Evolutionary conservation across 2,329 filamentous ascomycete species (phyloP).

Genomic region (Fusarium austroafricanum): DNA sequence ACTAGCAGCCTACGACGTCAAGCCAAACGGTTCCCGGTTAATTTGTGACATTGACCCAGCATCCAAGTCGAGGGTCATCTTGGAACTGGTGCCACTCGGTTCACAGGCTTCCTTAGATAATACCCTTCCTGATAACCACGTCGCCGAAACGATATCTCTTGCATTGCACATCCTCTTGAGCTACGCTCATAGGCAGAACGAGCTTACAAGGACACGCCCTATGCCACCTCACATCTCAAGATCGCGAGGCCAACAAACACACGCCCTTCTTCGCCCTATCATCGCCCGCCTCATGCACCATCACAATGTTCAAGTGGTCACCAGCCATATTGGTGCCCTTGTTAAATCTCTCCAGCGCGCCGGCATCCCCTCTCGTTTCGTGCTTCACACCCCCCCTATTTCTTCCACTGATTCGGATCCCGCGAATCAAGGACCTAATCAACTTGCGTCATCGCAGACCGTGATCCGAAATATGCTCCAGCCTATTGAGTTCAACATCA

Average conservation of each 20-base stretch:
- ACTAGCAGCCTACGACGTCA: slow-evolving; percentile 77
- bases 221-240: slow-evolving; percentile 54
- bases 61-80: slow-evolving; percentile 64
- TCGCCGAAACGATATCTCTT: slow-evolving; percentile 75
- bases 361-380: slow-evolving; percentile 59
- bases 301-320: slow-evolving; percentile 54
- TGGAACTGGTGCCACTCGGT: slow-evolving; percentile 76
- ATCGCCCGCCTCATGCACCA: slow-evolving; percentile 62
- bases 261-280: slow-evolving; percentile 64
- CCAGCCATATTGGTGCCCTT: slow-evolving; percentile 58
- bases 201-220: slow-evolving; percentile 74
- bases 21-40: slow-evolving; percentile 68
- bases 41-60: slow-evolving; percentile 64
- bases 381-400: slow-evolving; percentile 54
- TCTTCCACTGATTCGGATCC: slow-evolving; percentile 45
- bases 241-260: slow-evolving; percentile 55
- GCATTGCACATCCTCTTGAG: slow-evolving; percentile 80
- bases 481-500: slow-evolving; percentile 55
- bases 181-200: slow-evolving; percentile 81
- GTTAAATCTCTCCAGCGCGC: slow-evolving; percentile 58
- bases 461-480: slow-evolving; percentile 59
- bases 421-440: slow-evolving; percentile 49
- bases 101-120: slow-evolving; percentile 49
- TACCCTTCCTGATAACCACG: slow-evolving; percentile 55
- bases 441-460: slow-evolving; percentile 56